Evolutionary conservation across 2,329 filamentous ascomycete genomes (phyloP).

Genomic region (Colletotrichum shisoi): DNA sequence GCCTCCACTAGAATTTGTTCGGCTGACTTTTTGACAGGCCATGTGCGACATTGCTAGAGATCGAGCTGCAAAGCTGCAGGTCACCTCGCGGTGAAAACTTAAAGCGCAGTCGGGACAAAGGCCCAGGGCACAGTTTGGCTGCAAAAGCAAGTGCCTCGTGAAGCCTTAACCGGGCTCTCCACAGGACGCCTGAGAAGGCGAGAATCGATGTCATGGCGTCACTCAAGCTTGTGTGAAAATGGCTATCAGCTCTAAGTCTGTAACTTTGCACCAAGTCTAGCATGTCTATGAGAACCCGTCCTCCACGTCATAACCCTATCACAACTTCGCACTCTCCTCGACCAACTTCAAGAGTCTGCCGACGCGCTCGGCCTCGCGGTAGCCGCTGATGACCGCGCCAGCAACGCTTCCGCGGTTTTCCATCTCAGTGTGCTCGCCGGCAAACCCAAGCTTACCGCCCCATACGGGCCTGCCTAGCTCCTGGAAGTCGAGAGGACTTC

Average conservation of each 20-base stretch:
- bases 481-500: constrained; percentile 37
- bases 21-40: constrained; percentile 60
- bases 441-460: constrained; percentile 33
- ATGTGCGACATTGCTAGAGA: constrained; percentile 93
- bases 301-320: neutral
- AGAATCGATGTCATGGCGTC: neutral
- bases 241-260: constrained; percentile 6
- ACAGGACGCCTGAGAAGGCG: neutral
- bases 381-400: constrained; percentile 34
- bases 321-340: constrained; percentile 32
- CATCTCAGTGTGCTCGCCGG: constrained; percentile 38
- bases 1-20: no score
- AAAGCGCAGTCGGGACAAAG: neutral
- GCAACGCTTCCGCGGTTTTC: constrained; percentile 37
- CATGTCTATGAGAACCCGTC: constrained; percentile 24
- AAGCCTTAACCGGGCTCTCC: neutral
- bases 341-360: constrained; percentile 30
- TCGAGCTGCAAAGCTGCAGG: constrained; percentile 70
- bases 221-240: no score
- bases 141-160: neutral
- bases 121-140: neutral
- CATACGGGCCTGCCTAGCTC: constrained; percentile 33
- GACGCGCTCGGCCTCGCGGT: constrained; percentile 36
- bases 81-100: constrained; percentile 8
- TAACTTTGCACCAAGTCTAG: constrained; percentile 25